Percentiles rank a stretch among this genome's conserved stretches.
Evolutionary conservation across 768 basidiomycete genomes (phyloP).

Genomic region (Tulasnella calospora): DNA sequence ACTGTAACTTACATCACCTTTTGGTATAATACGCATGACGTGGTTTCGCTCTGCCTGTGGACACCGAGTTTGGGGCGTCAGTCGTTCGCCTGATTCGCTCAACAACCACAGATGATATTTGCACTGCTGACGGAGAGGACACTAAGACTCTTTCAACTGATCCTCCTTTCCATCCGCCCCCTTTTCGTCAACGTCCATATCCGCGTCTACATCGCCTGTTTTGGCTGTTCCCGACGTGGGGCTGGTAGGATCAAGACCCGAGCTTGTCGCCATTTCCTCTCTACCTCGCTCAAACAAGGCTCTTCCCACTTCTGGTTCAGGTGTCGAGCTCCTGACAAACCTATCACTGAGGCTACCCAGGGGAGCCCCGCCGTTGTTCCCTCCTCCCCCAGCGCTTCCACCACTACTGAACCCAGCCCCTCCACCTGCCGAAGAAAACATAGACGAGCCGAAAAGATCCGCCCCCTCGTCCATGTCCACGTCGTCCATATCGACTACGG

Average conservation of each 20-base stretch:
- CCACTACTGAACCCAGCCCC: not conserved
- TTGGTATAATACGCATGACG: no score
- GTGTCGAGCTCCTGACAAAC: constrained; percentile 26
- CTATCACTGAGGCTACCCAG: constrained; percentile 20
- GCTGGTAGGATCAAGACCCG: not conserved
- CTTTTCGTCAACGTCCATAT: not conserved
- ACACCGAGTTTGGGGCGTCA: no score
- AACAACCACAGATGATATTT: not conserved
- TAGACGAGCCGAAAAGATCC: constrained; percentile 16
- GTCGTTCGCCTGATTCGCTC: no score
- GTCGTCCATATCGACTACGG: constrained; percentile 30
- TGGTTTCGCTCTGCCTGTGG: no score
- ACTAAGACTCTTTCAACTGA: not conserved
- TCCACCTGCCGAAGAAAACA: not conserved
- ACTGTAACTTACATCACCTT: no score
- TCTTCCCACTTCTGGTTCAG: constrained; percentile 23
- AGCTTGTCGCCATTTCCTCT: not conserved
- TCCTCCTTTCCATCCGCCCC: not conserved
- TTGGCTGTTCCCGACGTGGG: not conserved
- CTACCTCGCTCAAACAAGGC: constrained; percentile 12
- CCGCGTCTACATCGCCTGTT: not conserved
- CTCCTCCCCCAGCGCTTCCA: not conserved
- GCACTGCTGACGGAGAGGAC: not conserved
- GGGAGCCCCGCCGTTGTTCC: not conserved
- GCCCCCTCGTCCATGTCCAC: constrained; percentile 30